Base-by-base conservation (phyloP, 257 asterid species). In the Fraxinus pennsylvanica region DNA sequence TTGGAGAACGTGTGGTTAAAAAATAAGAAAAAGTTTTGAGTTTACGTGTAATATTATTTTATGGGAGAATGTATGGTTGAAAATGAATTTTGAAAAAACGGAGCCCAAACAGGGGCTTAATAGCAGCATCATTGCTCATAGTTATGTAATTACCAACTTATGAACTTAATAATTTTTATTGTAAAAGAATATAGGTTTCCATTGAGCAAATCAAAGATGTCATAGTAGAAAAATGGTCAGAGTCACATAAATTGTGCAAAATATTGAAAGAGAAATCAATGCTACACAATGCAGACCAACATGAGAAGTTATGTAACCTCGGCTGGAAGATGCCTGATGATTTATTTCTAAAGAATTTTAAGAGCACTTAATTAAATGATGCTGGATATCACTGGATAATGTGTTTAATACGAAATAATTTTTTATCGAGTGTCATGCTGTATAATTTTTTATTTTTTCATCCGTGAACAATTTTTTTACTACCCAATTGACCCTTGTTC, bases 401-500 rank as follows among this genome's bases (percentile, higher is more conserved):
- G 33, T 25, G 33, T 63, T 9, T 9, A 63, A 22, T 63, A 63
- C 1, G 5, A 12, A 63, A 22, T 22, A 33, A 25, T 2, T 63
- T 63, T 22, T 10, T 9, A 27, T n/a, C 17, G 7, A 25, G 30
- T 9, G 35, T 63, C 9, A 9, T 57, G 66, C 8, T 12, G 5
- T 22, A 6, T 25, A 63, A 25, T 22, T n/a, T 59, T n/a, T 36
- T 36, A 6, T 0, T 36, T 9, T 59, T 73, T 9, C 79, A 27
- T 59, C 22, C 35, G 19, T 27, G 27, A 65, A 41, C 61, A n/a
- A 74, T 69, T 9, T 38, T 65, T 6, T 67, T 25, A 25, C 78
- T 79, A 63, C 12, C 50, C 63, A 25, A 75, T 66, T 17, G n/a
- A 75, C 19, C 14, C 33, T 19, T 68, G 73, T 63, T 72, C 47